Conservation (phyloP, 768 basidiomycete species). For the Boletus subparvulus region DNA sequence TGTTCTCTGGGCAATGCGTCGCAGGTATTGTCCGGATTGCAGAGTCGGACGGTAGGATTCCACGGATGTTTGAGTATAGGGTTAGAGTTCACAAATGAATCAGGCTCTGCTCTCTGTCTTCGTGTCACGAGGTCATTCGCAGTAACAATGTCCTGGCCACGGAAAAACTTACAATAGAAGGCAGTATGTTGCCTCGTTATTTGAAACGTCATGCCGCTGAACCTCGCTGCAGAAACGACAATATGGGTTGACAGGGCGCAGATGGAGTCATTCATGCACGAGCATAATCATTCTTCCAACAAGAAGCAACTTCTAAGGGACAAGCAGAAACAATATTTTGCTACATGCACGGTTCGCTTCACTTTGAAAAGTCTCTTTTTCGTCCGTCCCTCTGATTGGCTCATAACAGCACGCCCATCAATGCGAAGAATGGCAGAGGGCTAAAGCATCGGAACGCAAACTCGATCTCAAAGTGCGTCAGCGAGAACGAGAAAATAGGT, state of each 20-base stretch:
- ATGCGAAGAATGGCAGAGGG: background rate
- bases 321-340: background rate
- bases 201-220: background rate
- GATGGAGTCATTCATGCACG: background rate
- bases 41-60: background rate
- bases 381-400: background rate
- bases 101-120: background rate
- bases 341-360: background rate
- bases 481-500: background rate
- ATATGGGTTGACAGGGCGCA: background rate
- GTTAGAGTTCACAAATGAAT: background rate
- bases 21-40: background rate
- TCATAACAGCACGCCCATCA: background rate
- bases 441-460: background rate
- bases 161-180: background rate
- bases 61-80: background rate
- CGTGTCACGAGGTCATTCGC: background rate
- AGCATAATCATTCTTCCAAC: background rate
- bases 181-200: background rate
- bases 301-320: background rate
- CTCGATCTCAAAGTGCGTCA: background rate
- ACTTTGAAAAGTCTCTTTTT: too few relatives aligned
- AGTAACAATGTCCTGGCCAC: background rate
- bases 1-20: background rate
- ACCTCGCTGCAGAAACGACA: background rate